Conservation (phyloP, 2,329 filamentous ascomycete genomes). For the Epichloe sp. region DNA sequence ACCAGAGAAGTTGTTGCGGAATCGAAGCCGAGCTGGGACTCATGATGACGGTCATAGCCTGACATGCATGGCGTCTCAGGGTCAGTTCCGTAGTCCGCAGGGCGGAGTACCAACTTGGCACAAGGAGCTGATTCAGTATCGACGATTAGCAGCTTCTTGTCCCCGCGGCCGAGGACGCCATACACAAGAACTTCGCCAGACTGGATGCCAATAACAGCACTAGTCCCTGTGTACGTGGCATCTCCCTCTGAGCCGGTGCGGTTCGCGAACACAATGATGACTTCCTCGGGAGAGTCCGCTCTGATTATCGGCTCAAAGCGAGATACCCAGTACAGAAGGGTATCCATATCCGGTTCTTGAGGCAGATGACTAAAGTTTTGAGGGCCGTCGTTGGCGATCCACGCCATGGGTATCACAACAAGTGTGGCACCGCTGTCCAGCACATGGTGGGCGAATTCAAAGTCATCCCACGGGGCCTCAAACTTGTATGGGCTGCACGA, state of each 20-base stretch:
- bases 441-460: slow-evolving; percentile 40
- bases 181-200: slow-evolving; percentile 54
- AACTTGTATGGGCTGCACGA: slow-evolving; percentile 23
- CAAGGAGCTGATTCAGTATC: slow-evolving; percentile 39
- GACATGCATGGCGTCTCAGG: no score
- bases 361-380: slow-evolving; percentile 32
- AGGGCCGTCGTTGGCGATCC: slow-evolving; percentile 49
- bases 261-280: slow-evolving; percentile 60
- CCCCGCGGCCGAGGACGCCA: slow-evolving; percentile 54
- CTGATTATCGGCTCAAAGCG: slow-evolving; percentile 54
- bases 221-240: slow-evolving; percentile 60
- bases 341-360: slow-evolving; percentile 55
- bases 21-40: no score
- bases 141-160: slow-evolving; percentile 54
- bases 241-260: slow-evolving; percentile 53
- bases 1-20: no score
- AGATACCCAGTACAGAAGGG: slow-evolving; percentile 61
- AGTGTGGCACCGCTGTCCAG: slow-evolving; percentile 43
- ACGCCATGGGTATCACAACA: slow-evolving; percentile 65
- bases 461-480: slow-evolving; percentile 24
- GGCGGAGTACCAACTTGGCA: slow-evolving; percentile 6
- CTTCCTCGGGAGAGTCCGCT: slow-evolving; percentile 37
- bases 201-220: slow-evolving; percentile 53
- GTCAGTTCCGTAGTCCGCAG: no score
- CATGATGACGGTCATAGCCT: no score